phyloP scores from a whole-genome alignment of 2,329 filamentous ascomycete species.

The Allantophomopsis cytisporea region DNA sequence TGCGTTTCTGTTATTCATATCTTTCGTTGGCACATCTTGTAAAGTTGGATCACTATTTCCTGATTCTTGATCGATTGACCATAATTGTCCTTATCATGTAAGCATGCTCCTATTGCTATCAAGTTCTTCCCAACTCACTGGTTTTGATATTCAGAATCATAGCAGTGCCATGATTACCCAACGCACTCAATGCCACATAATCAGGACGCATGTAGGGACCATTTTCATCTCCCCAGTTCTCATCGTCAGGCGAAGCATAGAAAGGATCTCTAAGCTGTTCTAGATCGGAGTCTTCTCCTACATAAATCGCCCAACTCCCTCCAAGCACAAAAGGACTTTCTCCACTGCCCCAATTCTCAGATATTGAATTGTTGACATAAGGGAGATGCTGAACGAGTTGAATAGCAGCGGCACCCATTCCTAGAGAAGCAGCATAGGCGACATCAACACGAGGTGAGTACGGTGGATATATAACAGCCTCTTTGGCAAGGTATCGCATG shows the following conservation, averaged over 20 bases:
- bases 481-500: conserved; percentile 6
- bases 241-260: not conserved
- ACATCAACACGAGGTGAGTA: conserved; percentile 3
- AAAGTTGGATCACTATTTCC: conserved; percentile 2
- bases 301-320: conserved; percentile 4
- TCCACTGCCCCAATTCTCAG: conserved; percentile 1
- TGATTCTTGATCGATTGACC: conserved; percentile 2
- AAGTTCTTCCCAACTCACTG: conserved; percentile 1
- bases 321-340: conserved; percentile 3
- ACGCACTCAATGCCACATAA: conserved; percentile 4
- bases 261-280: conserved; percentile 1
- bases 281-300: conserved; percentile 1
- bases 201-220: conserved; percentile 6
- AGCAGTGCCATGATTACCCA: conserved; percentile 2
- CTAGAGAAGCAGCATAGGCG: conserved; percentile 3
- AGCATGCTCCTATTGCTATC: not conserved
- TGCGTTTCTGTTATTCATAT: not conserved
- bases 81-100: conserved; percentile 1
- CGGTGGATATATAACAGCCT: not conserved
- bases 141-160: conserved; percentile 5
- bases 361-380: conserved; percentile 3
- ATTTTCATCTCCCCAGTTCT: not conserved
- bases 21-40: not conserved
- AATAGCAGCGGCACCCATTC: conserved; percentile 3
- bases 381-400: conserved; percentile 7